phyloP scores from a whole-genome alignment of 305 asterid species.

The Withania somnifera region DNA sequence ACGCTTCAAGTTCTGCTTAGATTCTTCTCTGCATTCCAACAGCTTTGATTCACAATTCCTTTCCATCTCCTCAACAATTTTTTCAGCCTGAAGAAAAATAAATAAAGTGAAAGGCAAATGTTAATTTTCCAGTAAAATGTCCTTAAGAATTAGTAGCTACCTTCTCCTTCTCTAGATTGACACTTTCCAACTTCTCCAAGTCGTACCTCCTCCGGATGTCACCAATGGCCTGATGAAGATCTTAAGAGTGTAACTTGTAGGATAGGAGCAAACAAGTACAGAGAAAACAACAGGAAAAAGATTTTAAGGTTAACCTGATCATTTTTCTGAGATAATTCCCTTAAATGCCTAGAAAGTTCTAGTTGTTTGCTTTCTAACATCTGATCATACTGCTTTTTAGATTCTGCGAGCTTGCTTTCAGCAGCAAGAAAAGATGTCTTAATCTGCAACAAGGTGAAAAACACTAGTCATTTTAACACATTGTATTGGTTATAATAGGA shows the following conservation, averaged over 20 bases:
- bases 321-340: constrained; percentile 90
- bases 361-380: constrained; percentile 81
- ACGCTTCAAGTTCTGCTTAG: constrained; percentile 43
- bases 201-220: constrained; percentile 81
- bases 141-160: constrained; percentile 20
- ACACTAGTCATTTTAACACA: constrained; percentile 8
- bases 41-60: constrained; percentile 48
- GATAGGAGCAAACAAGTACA: constrained; percentile 1
- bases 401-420: constrained; percentile 68
- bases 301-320: constrained; percentile 50
- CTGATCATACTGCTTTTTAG: constrained; percentile 73
- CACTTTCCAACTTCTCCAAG: constrained; percentile 68
- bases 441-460: constrained; percentile 38
- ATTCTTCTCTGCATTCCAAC: constrained; percentile 61
- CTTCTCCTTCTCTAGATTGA: constrained; percentile 79
- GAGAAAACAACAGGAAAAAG: neutral
- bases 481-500: constrained; percentile 9
- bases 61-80: constrained; percentile 52
- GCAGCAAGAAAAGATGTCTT: constrained; percentile 51
- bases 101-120: constrained; percentile 6
- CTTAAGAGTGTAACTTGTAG: constrained; percentile 20
- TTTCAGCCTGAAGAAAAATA: constrained; percentile 52
- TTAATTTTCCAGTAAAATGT: neutral
- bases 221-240: constrained; percentile 65
- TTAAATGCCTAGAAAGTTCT: constrained; percentile 84